Percentiles rank a stretch among this genome's conserved stretches.
Evolutionary conservation across 441 rosid species (phyloP).

Genomic region (Croton setiger): DNA sequence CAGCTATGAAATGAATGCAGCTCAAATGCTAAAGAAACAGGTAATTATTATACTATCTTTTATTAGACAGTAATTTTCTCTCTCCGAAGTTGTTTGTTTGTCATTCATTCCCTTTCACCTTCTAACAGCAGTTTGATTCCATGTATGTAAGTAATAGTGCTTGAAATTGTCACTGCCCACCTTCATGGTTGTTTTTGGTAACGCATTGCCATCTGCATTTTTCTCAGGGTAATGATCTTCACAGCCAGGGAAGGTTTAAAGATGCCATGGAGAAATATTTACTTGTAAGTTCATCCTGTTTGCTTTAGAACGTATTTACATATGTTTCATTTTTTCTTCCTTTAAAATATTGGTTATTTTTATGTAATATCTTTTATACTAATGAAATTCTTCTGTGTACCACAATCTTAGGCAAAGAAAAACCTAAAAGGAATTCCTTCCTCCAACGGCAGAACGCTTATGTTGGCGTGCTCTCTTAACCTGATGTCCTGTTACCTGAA

Average conservation of each 20-base stretch:
- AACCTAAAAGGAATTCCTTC: slow-evolving; percentile 65
- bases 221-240: slow-evolving; percentile 84
- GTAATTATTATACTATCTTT: slow-evolving; percentile 28
- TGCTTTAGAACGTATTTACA: slow-evolving; percentile 14
- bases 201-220: slow-evolving; percentile 11
- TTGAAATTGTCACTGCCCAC: background rate
- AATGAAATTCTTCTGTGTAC: slow-evolving; percentile 10
- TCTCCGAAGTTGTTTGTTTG: background rate
- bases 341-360: slow-evolving; percentile 2
- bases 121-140: background rate
- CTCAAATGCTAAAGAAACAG: slow-evolving; percentile 78
- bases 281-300: slow-evolving; percentile 66
- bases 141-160: background rate
- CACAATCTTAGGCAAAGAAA: slow-evolving; percentile 63
- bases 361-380: slow-evolving; percentile 6
- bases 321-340: slow-evolving; percentile 9
- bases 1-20: slow-evolving; percentile 67
- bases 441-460: slow-evolving; percentile 53
- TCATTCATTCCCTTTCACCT: background rate
- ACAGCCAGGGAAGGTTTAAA: slow-evolving; percentile 62
- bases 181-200: background rate
- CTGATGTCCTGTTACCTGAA: slow-evolving; percentile 94
- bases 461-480: slow-evolving; percentile 83
- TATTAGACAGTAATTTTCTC: background rate
- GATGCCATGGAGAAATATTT: slow-evolving; percentile 79